Percentiles rank a stretch among this genome's conserved stretches.
Conservation (phyloP, 768 basidiomycete genomes). For the Calocybe gangraenosa region DNA sequence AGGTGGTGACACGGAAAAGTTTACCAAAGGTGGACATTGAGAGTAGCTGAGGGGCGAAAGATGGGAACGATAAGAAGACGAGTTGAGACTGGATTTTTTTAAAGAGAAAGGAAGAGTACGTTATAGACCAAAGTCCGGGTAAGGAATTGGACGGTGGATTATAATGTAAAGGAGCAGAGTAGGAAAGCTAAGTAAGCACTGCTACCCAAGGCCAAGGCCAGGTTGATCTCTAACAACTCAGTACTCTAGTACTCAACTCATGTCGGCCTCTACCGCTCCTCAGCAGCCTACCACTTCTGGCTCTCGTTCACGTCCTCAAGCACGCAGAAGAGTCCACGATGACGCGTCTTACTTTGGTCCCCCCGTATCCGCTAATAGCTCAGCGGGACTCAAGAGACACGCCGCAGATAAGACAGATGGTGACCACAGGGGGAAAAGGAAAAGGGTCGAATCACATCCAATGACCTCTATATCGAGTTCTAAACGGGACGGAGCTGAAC, state of each 20-base stretch:
- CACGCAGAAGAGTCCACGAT: constrained; percentile 53
- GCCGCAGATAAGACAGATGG: constrained; percentile 67
- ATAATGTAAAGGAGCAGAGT: too few species aligned
- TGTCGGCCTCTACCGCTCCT: constrained; percentile 25
- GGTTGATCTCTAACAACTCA: background rate
- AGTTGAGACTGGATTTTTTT: too few species aligned
- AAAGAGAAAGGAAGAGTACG: too few species aligned
- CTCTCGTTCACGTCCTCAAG: constrained; percentile 60
- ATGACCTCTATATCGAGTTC: constrained; percentile 19
- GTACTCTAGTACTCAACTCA: too few species aligned
- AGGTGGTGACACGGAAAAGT: constrained; percentile 93
- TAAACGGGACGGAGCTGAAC: constrained; percentile 31
- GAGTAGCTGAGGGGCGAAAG: constrained; percentile 2
- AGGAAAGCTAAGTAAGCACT: too few species aligned
- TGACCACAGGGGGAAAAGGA: constrained; percentile 73
- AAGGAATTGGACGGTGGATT: too few species aligned
- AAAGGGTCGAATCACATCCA: constrained; percentile 48
- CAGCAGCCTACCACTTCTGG: constrained; percentile 32
- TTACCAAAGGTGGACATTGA: constrained; percentile 91
- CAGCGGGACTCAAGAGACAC: constrained; percentile 54
- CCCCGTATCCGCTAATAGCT: constrained; percentile 33
- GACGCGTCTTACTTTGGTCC: constrained; percentile 71
- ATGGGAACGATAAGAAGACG: too few species aligned
- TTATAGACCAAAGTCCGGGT: too few species aligned
- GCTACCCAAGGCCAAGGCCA: background rate